These are phyloP conservation scores for Chrysochromulina parva DNA, from an alignment of 78 protist genomes.

Conservation along the genomic window DNA sequence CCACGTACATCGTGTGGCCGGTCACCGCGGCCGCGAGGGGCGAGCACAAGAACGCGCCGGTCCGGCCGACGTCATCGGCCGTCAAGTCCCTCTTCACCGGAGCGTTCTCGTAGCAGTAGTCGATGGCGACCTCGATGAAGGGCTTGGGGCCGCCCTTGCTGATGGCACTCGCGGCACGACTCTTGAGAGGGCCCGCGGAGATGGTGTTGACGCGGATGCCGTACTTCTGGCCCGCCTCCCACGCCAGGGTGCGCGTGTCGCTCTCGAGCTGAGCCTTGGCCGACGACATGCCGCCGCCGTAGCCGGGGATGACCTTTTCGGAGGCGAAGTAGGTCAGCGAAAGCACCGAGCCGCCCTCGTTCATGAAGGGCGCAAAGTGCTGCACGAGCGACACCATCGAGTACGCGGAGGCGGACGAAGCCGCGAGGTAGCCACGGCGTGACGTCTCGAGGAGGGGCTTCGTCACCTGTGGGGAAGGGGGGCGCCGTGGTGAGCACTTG, in stretches of 20 bases:
- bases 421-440: slow-evolving; percentile 41
- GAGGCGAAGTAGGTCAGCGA: slow-evolving; percentile 53
- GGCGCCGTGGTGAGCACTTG: neutral
- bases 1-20: slow-evolving; percentile 48
- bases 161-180: slow-evolving; percentile 18
- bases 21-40: slow-evolving; percentile 43
- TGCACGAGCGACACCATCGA: slow-evolving; percentile 49
- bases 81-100: slow-evolving; percentile 35
- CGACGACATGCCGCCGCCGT: slow-evolving; percentile 38
- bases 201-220: slow-evolving; percentile 48
- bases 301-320: slow-evolving; percentile 43
- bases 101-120: slow-evolving; percentile 43
- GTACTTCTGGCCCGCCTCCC: slow-evolving; percentile 57
- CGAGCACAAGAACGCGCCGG: slow-evolving; percentile 32
- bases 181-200: slow-evolving; percentile 57
- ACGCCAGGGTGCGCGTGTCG: slow-evolving; percentile 45
- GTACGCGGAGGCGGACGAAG: slow-evolving; percentile 50
- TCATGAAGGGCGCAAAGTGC: slow-evolving; percentile 49
- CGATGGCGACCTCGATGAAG: slow-evolving; percentile 39
- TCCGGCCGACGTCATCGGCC: slow-evolving; percentile 50
- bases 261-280: slow-evolving; percentile 37
- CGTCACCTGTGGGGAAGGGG: neutral
- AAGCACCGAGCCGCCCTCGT: slow-evolving; percentile 33
- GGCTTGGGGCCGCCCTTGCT: slow-evolving; percentile 2
- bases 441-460: neutral